These are phyloP conservation scores for Debaryomyces tyrocola DNA, from an alignment of 805 yeast species.

Conservation along the genomic window DNA sequence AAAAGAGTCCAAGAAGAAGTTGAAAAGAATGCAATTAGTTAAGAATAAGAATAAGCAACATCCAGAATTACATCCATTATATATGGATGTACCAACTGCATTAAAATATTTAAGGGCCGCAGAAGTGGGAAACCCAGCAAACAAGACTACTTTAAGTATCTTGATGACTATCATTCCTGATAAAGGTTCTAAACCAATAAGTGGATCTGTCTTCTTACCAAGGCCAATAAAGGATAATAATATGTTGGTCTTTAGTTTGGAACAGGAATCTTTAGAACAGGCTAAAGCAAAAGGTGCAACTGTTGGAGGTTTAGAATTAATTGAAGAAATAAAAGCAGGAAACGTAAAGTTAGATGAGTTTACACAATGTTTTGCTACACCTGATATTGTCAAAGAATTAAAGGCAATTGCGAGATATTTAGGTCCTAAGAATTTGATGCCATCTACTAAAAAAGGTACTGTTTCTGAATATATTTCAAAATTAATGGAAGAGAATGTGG, in stretches of 20 bases:
- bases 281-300: constrained; percentile 62
- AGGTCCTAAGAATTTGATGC: constrained; percentile 91
- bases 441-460: constrained; percentile 82
- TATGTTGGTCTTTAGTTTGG: constrained; percentile 67
- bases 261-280: constrained; percentile 49
- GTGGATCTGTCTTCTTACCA: constrained; percentile 73
- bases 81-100: constrained; percentile 72
- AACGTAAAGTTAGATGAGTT: constrained; percentile 49
- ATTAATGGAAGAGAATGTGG: constrained; percentile 56
- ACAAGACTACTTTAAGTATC: constrained; percentile 65
- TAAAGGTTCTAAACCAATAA: constrained; percentile 72
- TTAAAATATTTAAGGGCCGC: constrained; percentile 80
- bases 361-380: constrained; percentile 82
- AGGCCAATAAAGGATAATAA: constrained; percentile 65
- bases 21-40: constrained; percentile 22
- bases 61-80: constrained; percentile 55
- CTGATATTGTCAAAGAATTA: constrained; percentile 69
- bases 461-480: constrained; percentile 64
- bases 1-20: constrained; percentile 19
- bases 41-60: constrained; percentile 33
- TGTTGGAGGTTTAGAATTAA: constrained; percentile 72
- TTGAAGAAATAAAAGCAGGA: constrained; percentile 58
- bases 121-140: constrained; percentile 80
- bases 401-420: constrained; percentile 71
- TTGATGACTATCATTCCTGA: constrained; percentile 67